Evolutionary conservation across 2,329 filamentous ascomycete species (phyloP).

Genomic region (Gliomastix tumulicola): DNA sequence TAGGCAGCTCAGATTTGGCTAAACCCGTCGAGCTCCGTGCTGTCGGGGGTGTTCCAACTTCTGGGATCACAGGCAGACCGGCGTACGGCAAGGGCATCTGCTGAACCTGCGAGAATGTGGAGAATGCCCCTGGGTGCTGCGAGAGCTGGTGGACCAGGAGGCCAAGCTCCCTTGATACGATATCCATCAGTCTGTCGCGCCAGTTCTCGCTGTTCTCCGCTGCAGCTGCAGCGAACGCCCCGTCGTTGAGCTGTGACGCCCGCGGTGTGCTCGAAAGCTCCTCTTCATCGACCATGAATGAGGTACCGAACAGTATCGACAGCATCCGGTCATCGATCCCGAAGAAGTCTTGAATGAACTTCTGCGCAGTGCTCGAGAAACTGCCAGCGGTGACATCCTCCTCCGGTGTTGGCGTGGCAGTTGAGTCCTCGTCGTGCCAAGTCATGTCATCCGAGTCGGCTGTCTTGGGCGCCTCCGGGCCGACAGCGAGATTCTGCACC

Average conservation of each 20-base stretch:
- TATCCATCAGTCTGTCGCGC: constrained; percentile 74
- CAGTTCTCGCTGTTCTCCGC: constrained; percentile 47
- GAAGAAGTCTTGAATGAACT: constrained; percentile 81
- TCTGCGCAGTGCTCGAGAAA: constrained; percentile 75
- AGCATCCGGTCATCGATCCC: constrained; percentile 84
- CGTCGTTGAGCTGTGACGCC: constrained; percentile 25
- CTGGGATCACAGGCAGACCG: constrained; percentile 61
- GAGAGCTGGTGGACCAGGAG: constrained; percentile 76
- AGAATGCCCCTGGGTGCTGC: constrained; percentile 77
- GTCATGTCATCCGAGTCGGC: constrained; percentile 33
- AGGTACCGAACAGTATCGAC: constrained; percentile 80
- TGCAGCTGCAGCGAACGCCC: constrained; percentile 17
- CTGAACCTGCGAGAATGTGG: constrained; percentile 64
- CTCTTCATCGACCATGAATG: constrained; percentile 49
- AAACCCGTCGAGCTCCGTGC: constrained; percentile 2
- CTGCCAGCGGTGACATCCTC: constrained; percentile 65
- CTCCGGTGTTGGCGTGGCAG: constrained; percentile 35
- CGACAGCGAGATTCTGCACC: constrained; percentile 15
- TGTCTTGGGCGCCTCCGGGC: too few relatives aligned
- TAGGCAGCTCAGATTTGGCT: constrained; percentile 10
- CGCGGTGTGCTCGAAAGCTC: constrained; percentile 40
- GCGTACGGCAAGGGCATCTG: constrained; percentile 67
- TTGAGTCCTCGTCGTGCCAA: constrained; percentile 48
- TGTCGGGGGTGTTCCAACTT: constrained; percentile 25
- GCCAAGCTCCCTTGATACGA: constrained; percentile 81